phyloP scores from a whole-genome alignment of 192 early-diverging fungal genomes.

The Coemansia sp. region DNA sequence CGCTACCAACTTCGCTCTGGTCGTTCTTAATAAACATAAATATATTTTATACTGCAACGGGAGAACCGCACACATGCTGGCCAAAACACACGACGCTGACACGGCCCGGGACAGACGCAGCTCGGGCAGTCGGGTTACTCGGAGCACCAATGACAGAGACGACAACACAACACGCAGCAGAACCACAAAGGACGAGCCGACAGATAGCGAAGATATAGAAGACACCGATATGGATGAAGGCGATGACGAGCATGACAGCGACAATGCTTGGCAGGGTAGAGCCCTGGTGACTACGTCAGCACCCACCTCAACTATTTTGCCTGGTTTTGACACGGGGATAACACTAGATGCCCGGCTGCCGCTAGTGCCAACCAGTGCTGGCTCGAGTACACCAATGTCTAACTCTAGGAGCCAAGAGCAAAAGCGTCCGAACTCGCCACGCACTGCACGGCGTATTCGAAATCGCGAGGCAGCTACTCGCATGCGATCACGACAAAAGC shows the following conservation, averaged over 20 bases:
- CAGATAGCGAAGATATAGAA: neutral
- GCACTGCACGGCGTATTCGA: slow-evolving; percentile 31
- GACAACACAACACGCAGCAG: neutral
- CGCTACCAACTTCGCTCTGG: too few relatives aligned
- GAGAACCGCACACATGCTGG: neutral
- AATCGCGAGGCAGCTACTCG: slow-evolving; percentile 44
- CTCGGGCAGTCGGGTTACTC: neutral
- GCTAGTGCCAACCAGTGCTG: neutral
- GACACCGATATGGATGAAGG: neutral
- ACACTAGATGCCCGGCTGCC: neutral
- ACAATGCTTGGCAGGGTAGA: neutral
- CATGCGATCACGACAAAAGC: slow-evolving; percentile 49
- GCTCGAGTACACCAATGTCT: neutral
- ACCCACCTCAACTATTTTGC: neutral
- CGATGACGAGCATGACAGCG: slow-evolving; percentile 2
- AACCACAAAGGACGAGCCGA: neutral
- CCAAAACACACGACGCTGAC: neutral
- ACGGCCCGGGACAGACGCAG: neutral
- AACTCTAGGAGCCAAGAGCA: neutral
- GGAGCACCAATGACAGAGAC: neutral
- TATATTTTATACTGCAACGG: neutral
- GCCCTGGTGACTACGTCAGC: neutral
- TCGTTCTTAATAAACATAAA: neutral
- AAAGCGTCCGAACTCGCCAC: slow-evolving; percentile 29
- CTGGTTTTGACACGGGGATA: neutral